Evolutionary conservation across 2,329 filamentous ascomycete genomes (phyloP).

Genomic region (Botrytis byssoidea): DNA sequence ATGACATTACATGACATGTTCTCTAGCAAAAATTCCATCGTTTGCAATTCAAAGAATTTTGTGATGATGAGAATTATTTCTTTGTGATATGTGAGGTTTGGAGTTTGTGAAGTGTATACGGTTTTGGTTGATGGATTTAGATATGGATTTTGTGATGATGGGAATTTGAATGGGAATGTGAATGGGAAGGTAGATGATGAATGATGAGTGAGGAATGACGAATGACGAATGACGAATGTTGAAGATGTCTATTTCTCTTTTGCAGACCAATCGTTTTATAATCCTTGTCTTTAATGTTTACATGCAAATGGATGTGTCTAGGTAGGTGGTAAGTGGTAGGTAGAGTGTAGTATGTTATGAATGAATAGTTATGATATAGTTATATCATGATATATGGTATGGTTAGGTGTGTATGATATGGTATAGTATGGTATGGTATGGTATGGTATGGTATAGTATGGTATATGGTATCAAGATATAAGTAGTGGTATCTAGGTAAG

Average conservation of each 20-base stretch:
- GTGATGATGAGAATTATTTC: background rate
- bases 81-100: background rate
- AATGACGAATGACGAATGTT: background rate
- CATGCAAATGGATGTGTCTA: background rate
- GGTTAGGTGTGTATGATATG: no score
- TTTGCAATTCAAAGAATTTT: conserved; percentile 29
- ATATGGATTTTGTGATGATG: background rate
- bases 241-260: background rate
- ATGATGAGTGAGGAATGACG: no score
- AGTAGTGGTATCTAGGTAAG: no score
- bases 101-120: background rate
- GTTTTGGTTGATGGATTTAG: background rate
- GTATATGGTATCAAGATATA: no score
- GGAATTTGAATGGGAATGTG: background rate
- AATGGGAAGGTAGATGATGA: no score
- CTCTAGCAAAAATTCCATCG: conserved; percentile 38
- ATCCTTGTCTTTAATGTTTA: background rate
- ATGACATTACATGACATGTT: conserved; percentile 30
- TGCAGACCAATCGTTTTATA: background rate
- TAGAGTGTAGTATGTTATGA: background rate
- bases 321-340: background rate
- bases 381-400: no score
- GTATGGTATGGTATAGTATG: background rate
- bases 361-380: no score
- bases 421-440: no score